Evolutionary conservation across 2,329 filamentous ascomycete species (phyloP).

Genomic region (Ramularia endophylla): DNA sequence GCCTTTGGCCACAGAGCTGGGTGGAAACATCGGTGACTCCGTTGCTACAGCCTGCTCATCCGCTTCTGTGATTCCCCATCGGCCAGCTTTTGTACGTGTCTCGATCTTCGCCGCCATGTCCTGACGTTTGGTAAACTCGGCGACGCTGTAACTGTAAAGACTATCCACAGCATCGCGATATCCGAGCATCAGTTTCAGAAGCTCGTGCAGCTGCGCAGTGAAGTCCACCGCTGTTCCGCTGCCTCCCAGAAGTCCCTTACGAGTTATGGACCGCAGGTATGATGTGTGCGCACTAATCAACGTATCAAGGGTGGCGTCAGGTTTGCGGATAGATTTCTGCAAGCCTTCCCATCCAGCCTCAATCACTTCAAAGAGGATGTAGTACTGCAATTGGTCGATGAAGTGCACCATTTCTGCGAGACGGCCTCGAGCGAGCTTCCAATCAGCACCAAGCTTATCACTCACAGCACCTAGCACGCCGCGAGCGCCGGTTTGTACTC

Average conservation of each 20-base stretch:
- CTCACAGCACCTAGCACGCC: conserved; percentile 80
- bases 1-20: conserved; percentile 4
- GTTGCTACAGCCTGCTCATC: conserved; percentile 34
- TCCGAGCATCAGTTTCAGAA: conserved; percentile 86
- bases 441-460: conserved; percentile 56
- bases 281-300: conserved; percentile 85
- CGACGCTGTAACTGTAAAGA: conserved; percentile 89
- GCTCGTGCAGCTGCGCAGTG: conserved; percentile 83
- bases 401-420: conserved; percentile 99
- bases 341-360: conserved; percentile 92
- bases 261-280: conserved; percentile 90
- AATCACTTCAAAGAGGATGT: conserved; percentile 97
- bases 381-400: conserved; percentile 93
- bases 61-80: conserved; percentile 57
- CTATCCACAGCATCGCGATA: conserved; percentile 93
- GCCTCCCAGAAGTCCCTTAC: conserved; percentile 87
- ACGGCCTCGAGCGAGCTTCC: conserved; percentile 83
- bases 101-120: conserved; percentile 71
- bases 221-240: conserved; percentile 54
- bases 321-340: conserved; percentile 66
- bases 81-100: conserved; percentile 56
- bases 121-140: conserved; percentile 88
- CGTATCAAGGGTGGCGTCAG: conserved; percentile 88
- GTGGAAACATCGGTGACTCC: conserved; percentile 17
- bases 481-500: conserved; percentile 89